These are phyloP conservation scores for Trametes versicolor DNA, from an alignment of 1,284 basidiomycete species.

Conservation along the genomic window DNA sequence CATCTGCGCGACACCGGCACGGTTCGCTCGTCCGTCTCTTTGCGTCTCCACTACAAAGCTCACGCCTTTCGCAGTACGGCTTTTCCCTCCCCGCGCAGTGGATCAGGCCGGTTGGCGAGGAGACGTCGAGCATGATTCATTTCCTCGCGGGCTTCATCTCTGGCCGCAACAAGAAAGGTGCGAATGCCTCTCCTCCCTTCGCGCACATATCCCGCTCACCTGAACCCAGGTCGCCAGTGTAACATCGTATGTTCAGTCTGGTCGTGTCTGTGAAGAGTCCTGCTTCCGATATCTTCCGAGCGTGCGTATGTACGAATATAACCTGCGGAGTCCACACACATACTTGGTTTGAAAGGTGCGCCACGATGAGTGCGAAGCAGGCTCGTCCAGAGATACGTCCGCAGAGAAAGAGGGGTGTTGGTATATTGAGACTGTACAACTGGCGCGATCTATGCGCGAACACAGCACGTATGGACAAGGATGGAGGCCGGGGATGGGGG, in stretches of 20 bases:
- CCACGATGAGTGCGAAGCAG: neutral
- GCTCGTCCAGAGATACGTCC: neutral
- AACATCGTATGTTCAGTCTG: neutral
- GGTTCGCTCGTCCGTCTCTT: constrained; percentile 48
- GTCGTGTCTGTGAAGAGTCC: neutral
- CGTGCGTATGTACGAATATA: constrained; percentile 12
- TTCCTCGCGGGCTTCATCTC: constrained; percentile 78
- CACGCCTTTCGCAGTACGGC: constrained; percentile 66
- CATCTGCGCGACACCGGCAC: constrained; percentile 88
- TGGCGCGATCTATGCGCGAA: constrained; percentile 20
- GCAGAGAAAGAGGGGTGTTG: constrained; percentile 12
- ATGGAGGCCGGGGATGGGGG: neutral
- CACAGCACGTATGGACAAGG: constrained; percentile 12
- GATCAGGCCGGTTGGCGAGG: constrained; percentile 84
- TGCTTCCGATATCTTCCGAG: neutral
- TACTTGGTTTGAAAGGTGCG: too few species aligned
- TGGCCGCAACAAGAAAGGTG: constrained; percentile 29
- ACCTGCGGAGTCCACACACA: neutral
- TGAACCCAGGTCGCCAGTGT: neutral
- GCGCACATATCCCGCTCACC: neutral
- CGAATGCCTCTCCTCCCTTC: neutral
- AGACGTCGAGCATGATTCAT: constrained; percentile 70
- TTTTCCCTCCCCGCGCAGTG: constrained; percentile 78
- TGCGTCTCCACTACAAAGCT: neutral
- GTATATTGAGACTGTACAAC: constrained; percentile 20